Evolutionary conservation across 73 alveolate species (phyloP), one percentile per base, ranked within the genome.

Genomic region (Urostyla sp.): DNA sequence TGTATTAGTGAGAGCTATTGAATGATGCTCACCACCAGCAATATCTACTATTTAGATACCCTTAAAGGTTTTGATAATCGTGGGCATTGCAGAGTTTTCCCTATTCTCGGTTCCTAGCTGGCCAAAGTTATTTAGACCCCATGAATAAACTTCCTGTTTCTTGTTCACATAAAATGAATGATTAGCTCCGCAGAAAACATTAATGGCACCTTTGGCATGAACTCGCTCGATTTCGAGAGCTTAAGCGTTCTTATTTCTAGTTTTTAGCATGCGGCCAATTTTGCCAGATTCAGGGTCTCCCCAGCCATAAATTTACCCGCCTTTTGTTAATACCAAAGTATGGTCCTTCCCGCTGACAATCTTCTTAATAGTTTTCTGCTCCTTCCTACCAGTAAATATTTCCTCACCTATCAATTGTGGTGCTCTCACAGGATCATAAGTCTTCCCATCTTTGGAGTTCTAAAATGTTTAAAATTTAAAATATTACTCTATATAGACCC

Each of bases 291-390:
- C 89, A 13, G 87, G 87, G 58, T 75, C 87, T 13, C 98, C 98
- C 98, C 98, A 93, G 0, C 94, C 92, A 75, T 77, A 93, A 5
- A 93, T 95, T 58, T 85, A 81, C 18, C 96, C 96, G 35, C 75
- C 75, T 16, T 69, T 67, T 0, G 93, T 66, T 43, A 90, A 76
- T 11, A 91, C 94, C 24, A 93, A 73, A 27, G 96, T 75, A 80
- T 93, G 98, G 56, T 93, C 96, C 32, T 92, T 84, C 28, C 98
- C 98, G 60, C 96, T 83, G 0, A 89, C 76, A 2, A 93, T 74
- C 86, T 87, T 91, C 27, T 50, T 49, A 15, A 93, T 59, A 7
- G 67, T 66, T 38, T 51, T 52, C 46, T 49, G 72, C 59, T 21
- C 48, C 20, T 53, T 69, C 31, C 27, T 35, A 0, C 51, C 59